phyloP scores from a whole-genome alignment of 495 filamentous ascomycete species.

The Elaphomyces granulatus region DNA sequence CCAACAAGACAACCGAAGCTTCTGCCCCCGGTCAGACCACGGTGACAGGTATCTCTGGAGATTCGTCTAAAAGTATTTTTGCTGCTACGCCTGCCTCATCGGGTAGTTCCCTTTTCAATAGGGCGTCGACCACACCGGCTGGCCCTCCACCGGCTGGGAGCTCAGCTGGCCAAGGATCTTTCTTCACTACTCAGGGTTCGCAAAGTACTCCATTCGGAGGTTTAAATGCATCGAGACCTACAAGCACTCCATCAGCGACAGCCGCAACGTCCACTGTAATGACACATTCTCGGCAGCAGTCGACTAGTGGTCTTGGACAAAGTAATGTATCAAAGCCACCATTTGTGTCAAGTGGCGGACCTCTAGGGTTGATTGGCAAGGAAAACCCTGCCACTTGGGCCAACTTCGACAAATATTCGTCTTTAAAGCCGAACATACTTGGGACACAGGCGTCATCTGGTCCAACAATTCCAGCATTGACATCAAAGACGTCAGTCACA shows the following conservation, averaged over 20 bases:
- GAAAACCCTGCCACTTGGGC: too few relatives aligned
- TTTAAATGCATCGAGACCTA: slow-evolving; percentile 7
- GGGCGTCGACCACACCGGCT: slow-evolving; percentile 47
- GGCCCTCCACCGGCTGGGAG: slow-evolving; percentile 40
- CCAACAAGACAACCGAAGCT: slow-evolving; percentile 26
- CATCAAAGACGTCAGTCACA: slow-evolving; percentile 5
- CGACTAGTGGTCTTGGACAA: slow-evolving; percentile 2
- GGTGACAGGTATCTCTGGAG: slow-evolving; percentile 37
- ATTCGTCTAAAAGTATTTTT: slow-evolving; percentile 23
- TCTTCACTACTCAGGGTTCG: slow-evolving; percentile 17
- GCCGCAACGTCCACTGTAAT: slow-evolving; percentile 7
- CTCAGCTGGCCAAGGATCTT: slow-evolving; percentile 14
- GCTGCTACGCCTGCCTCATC: slow-evolving; percentile 28
- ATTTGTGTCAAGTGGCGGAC: slow-evolving; percentile 2
- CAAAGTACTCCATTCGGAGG: slow-evolving; percentile 26
- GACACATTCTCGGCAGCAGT: slow-evolving; percentile 8
- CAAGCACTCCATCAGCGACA: slow-evolving; percentile 9
- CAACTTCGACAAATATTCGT: too few relatives aligned
- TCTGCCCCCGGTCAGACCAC: slow-evolving; percentile 22
- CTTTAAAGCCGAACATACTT: too few relatives aligned
- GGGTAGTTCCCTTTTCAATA: slow-evolving; percentile 26
- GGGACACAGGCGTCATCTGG: slow-evolving; percentile 1
- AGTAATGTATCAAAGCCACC: slow-evolving; percentile 3
- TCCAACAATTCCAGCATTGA: slow-evolving; percentile 1
- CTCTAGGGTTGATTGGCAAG: too few relatives aligned